Evolutionary conservation across 495 filamentous ascomycete genomes (phyloP), one percentile per base, ranked within the genome.

Genomic region (Podospora pseudopauciseta): DNA sequence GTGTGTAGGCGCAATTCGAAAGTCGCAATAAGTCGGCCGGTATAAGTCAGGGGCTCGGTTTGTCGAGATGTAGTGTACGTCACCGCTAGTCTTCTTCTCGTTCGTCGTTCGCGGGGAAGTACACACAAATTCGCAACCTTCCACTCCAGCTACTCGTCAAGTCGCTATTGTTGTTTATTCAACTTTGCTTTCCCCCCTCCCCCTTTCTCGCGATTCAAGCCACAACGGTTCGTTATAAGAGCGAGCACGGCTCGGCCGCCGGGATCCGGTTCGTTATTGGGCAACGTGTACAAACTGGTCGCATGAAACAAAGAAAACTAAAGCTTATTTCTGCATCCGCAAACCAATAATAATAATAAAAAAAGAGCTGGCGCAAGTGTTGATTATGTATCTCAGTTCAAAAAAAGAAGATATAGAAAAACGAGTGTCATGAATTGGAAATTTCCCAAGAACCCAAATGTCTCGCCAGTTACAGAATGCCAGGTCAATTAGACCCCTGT

Each of bases 401-500:
- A 13, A 49, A 39, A 49, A 49, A 18, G 30, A 32, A 32, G 30
- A 32, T 4, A 23, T 4, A 32, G 7, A 32, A 32, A 32, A 32
- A 7, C 0, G 30, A 49, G 39, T 49, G 15, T 49, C 39, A 49
- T 49, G 39, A 16, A 49, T 49, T 49, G 39, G 39, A 49, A 49
- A 49, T 49, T 49, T 49, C 39, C 39, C 39, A 11, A 49, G 39
- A 49, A 11, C 18, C 39, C 6, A 49, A 49, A 49, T 49, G 39
- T 49, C 13, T 49, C 2, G 39, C 39, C 9, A 27, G 59, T 30
- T 61, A 28, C 49, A 54, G 59, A 49, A 49, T 49, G 39, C 39
- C 15, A 49, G 39, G 39, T 60, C 60, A 60, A n/a, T 66, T 44
- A 66, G 23, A 60, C 26, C 28, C 60, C 60, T 34, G 28, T n/a